Percentiles rank a stretch among this genome's conserved stretches.
phyloP scores from a whole-genome alignment of 495 filamentous ascomycete species.

The Melanomma pulvis-pyrius region DNA sequence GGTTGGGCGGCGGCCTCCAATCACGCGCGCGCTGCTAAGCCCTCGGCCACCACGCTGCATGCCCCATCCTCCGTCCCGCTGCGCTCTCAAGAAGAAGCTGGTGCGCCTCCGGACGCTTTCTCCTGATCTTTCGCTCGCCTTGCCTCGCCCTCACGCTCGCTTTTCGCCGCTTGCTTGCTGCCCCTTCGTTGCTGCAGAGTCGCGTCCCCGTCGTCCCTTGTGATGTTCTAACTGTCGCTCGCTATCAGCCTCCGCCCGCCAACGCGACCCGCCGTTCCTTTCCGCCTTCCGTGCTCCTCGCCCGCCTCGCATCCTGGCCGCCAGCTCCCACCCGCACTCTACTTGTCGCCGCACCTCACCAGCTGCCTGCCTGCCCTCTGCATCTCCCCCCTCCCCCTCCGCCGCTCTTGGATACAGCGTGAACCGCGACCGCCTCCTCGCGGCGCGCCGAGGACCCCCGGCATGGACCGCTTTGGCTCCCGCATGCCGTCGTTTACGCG shows the following conservation, averaged over 20 bases:
- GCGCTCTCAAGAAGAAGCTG: slow-evolving; percentile 11
- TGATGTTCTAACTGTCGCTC: slow-evolving; percentile 11
- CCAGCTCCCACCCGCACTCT: neutral
- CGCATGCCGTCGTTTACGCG: slow-evolving; percentile 28
- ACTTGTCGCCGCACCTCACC: neutral
- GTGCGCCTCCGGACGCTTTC: slow-evolving; percentile 10
- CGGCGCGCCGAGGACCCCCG: slow-evolving; percentile 15
- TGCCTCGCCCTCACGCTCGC: slow-evolving; percentile 23
- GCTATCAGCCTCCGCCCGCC: neutral
- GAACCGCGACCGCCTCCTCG: slow-evolving; percentile 12
- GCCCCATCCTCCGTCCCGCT: slow-evolving; percentile 12
- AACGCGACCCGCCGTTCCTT: neutral
- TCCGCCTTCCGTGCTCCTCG: slow-evolving; percentile 10
- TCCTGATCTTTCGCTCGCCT: slow-evolving; percentile 11
- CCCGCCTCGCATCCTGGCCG: neutral
- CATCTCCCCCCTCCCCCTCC: neutral
- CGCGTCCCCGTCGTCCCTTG: neutral
- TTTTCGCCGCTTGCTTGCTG: neutral
- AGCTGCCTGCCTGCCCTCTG: neutral
- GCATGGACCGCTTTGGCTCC: slow-evolving; percentile 26
- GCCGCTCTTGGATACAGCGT: neutral
- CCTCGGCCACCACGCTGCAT: slow-evolving; percentile 1
- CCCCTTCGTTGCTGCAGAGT: neutral
- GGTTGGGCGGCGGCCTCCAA: neutral
- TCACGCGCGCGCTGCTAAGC: neutral